Evolutionary conservation across 176 grass and related monocot species (phyloP).

Genomic region (Poa pratensis): DNA sequence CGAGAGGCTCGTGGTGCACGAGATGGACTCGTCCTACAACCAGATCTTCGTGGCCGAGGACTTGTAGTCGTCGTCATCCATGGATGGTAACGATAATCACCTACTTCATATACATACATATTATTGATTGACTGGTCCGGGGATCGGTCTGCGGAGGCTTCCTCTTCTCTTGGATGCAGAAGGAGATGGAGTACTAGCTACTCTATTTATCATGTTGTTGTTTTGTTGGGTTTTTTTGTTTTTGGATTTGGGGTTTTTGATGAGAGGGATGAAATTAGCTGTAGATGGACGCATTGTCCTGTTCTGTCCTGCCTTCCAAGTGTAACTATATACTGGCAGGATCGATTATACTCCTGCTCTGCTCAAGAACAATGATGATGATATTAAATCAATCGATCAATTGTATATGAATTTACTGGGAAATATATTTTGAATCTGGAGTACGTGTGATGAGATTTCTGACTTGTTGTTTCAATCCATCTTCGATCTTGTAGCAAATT

Average conservation of each 20-base stretch:
- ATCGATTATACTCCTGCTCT: background rate
- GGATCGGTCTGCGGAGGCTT: background rate
- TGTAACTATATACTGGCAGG: slow-evolving; percentile 16
- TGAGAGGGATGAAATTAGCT: background rate
- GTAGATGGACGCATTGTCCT: background rate
- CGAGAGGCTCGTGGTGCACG: slow-evolving; percentile 59
- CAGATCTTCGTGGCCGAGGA: slow-evolving; percentile 45
- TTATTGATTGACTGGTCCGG: background rate
- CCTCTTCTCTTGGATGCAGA: background rate
- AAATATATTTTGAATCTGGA: background rate
- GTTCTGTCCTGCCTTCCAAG: background rate
- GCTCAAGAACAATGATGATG: background rate
- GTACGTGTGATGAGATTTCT: background rate
- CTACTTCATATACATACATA: background rate
- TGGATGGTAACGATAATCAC: background rate
- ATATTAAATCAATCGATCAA: slow-evolving; percentile 3
- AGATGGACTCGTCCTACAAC: slow-evolving; percentile 74
- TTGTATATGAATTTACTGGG: background rate
- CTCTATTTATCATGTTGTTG: background rate
- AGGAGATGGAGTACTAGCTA: slow-evolving; percentile 27
- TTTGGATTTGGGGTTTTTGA: slow-evolving; percentile 1
- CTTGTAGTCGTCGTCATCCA: background rate
- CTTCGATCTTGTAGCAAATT: too few relatives aligned
- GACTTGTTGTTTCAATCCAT: too few relatives aligned
- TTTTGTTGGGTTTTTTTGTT: background rate